Base-by-base conservation (phyloP, 768 basidiomycete species). In the Lactarius pseudohatsudake region DNA sequence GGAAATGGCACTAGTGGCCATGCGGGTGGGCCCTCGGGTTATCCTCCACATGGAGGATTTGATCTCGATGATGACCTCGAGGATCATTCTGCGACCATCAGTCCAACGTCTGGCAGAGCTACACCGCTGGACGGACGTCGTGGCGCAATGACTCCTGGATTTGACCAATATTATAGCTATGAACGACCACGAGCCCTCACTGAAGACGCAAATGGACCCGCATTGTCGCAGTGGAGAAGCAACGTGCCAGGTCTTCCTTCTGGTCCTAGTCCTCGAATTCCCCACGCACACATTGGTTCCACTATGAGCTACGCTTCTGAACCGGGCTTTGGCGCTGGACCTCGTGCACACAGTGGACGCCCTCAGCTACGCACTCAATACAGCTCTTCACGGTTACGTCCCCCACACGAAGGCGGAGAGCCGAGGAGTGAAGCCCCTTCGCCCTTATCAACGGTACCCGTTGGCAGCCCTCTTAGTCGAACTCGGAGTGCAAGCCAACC, bases 401-500 rank as follows among this genome's bases (percentile, higher is more conserved):
- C 64, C 30, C 41, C 60, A 1, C 41, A 66, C 56, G 70, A 71
- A 40, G 50, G 15, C 15, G 61, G 61, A 43, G 65, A 69, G 4
- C 32, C 61, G n/a, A 64, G 56, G 55, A 61, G 45, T 5, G 57
- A 36, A 36, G 60, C 57, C 13, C 56, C 54, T 34, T 71, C 70
- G 16, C 62, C 70, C 18, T 32, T 53, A 15, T 53, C 61, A 18
- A 10, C 45, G 70, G 74, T 34, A 78, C 36, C 32, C 13, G 26
- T 26, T 30, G 9, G 16, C 41, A 45, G 15, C 78, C 4, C 81
- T 10, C 73, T 78, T 53, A 84, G 70, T 69, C 85, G 91, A 61
- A 88, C 87, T 32, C 82, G 91, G 61, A 92, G 90, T 72, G 85
- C 85, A n/a, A 93, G 91, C 75, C 90, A 92, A 72, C 91, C 91